Evolutionary conservation across 2,329 filamentous ascomycete genomes (phyloP), one percentile per base, ranked within the genome.

Genomic region (Pyrenochaeta sp.): DNA sequence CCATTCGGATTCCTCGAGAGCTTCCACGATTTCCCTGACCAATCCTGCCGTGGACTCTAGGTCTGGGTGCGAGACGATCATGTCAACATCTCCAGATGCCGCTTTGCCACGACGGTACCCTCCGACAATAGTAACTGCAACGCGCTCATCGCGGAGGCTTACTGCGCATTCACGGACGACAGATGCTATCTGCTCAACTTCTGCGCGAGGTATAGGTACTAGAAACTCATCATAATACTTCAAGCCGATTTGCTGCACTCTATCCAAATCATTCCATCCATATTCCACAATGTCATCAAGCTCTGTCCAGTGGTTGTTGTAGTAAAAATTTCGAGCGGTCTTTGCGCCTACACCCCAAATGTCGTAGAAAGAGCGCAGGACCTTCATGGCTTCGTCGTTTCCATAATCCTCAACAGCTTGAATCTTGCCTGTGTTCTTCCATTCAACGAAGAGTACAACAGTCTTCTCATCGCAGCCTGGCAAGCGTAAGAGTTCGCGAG

Each of bases 271-370:
- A 17, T 80, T 72, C 94, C 94, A 98, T 10, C 90, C 92, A 65
- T 87, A 84, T 67, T 96, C 90, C 35, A 97, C 81, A 2, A 98
- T 79, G 65, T 98, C 93, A 66, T 97, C 92, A 0, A 97, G 79
- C 54, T 95, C 90, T 54, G 86, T 83, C 91, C 92, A 97, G 23
- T 91, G 81, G 57, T 86, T 87, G 14, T 85, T 83, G 64, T 83
- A 85, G 73, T 93, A 95, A 66, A 97, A 97, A 1, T 93, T 85
- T 14, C 88, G 82, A 0, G 94, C 93, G 0, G 90, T 95, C 11
- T 86, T 87, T 2, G 90, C 88, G 0, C 90, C 94, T 0, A 97
- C 92, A n/a, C 93, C 94, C 90, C 92, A 97, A 51, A 97, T 96
- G 4, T 90, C 82, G 76, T 90, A 90, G 74, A 98, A 97, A 0